Base-by-base conservation (phyloP, 148 eudicot genomes). In the Euryodendron excelsum region DNA sequence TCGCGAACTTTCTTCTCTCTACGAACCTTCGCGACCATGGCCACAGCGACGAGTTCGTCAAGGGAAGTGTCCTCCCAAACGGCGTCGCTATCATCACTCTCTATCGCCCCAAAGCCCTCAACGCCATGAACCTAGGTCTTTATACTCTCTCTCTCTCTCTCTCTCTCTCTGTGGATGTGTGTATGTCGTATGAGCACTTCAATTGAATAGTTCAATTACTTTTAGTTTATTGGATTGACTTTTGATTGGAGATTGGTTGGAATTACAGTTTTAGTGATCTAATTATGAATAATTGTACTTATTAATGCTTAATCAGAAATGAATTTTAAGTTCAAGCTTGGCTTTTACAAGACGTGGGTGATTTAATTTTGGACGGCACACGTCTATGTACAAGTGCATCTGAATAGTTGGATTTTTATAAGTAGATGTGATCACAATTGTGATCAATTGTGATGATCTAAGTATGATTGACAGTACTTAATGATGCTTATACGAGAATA, bases 51-150 rank as follows among this genome's bases (percentile, higher is more conserved):
- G 94, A 90, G 73, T 85, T 89, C 59, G 93, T 94, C 82, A 94
- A 86, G 79, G 97, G 91, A 4, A 82, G 61, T 59, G 85, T 94
- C 59, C 87, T 81, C 61, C 94, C 91, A 4, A 94, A 94, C 84
- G 98, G 98, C 80, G 87, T 94, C 83, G 97, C 97, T 41, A 80
- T 92, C 80, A 84, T 94, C 86, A 94, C 97, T 77, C 94, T 94
- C 69, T 91, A 94, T 84, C 98, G 97, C 67, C 90, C 98, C 77
- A 90, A 89, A 87, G 97, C 98, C 78, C 98, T 94, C 79, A 94
- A 94, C 79, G 98, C 98, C 84, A 90, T 94, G 97, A 92, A 92
- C 76, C 56, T 94, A 84, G 98, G 98, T 91, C 27, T 55, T 20
- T 41, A 20, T 67, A 37, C 62, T 55, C 44, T 62, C 41, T 41